phyloP scores from a whole-genome alignment of 495 filamentous ascomycete species.

The Antarctomyces pellizariae region DNA sequence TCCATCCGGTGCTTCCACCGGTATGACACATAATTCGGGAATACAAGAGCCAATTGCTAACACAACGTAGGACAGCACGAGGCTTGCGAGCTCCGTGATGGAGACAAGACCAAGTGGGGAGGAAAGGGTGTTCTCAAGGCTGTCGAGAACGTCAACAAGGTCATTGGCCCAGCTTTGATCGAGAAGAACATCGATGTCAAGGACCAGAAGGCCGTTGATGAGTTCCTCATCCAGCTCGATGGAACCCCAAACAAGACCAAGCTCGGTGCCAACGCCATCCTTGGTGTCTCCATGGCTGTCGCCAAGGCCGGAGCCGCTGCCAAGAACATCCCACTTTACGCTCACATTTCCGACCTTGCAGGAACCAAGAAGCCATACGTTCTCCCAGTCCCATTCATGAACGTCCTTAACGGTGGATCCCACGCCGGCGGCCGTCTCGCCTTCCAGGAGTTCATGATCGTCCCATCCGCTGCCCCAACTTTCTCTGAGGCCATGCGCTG shows the following conservation, averaged over 20 bases:
- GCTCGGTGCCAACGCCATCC: slow-evolving; percentile 94
- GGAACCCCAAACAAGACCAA: slow-evolving; percentile 94
- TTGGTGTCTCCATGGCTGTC: slow-evolving; percentile 86
- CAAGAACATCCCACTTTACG: slow-evolving; percentile 95
- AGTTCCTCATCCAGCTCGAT: slow-evolving; percentile 89
- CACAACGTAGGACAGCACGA: slow-evolving; percentile 63
- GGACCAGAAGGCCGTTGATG: slow-evolving; percentile 82
- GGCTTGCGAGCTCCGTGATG: slow-evolving; percentile 95
- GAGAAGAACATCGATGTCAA: slow-evolving; percentile 87
- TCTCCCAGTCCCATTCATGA: slow-evolving; percentile 97
- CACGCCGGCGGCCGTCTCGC: slow-evolving; percentile 96
- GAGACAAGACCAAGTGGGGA: slow-evolving; percentile 89
- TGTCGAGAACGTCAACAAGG: slow-evolving; percentile 84
- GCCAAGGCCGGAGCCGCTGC: slow-evolving; percentile 97
- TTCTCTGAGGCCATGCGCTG: slow-evolving; percentile 93
- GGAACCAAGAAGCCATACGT: slow-evolving; percentile 99
- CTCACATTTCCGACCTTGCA: slow-evolving; percentile 93
- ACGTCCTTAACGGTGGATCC: slow-evolving; percentile 93
- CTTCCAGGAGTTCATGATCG: slow-evolving; percentile 99
- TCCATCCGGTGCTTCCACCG: slow-evolving; percentile 91
- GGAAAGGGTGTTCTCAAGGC: slow-evolving; percentile 96
- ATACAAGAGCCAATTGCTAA: slow-evolving; percentile 3
- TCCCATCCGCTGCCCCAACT: slow-evolving; percentile 55
- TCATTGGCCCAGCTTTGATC: slow-evolving; percentile 80
- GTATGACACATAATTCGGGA: slow-evolving; percentile 21